phyloP scores from a whole-genome alignment of 768 basidiomycete genomes.

The Pilatotrama ljubarskyi region DNA sequence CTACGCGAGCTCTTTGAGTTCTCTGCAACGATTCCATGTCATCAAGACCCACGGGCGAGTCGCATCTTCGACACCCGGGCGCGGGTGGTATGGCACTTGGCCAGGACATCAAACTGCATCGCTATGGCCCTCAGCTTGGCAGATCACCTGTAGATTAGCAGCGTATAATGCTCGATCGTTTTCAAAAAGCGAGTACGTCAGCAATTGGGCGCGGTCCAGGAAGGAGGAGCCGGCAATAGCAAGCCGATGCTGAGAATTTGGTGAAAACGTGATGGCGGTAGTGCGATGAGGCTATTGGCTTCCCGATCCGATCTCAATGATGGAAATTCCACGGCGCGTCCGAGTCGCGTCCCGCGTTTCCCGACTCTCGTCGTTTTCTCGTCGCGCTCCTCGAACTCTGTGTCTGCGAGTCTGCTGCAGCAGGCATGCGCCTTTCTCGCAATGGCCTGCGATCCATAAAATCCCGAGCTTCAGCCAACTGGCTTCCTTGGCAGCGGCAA shows the following conservation, averaged over 20 bases:
- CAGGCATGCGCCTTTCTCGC: slow-evolving; percentile 16
- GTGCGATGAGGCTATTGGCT: slow-evolving; percentile 21
- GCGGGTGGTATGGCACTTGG: slow-evolving; percentile 76
- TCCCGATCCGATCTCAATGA: slow-evolving; percentile 22
- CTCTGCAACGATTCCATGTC: slow-evolving; percentile 3
- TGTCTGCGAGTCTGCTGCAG: no score
- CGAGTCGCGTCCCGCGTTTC: neutral
- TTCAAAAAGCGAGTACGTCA: neutral
- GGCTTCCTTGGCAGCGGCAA: slow-evolving; percentile 1
- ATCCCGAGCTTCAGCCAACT: neutral
- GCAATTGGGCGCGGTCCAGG: neutral
- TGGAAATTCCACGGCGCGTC: slow-evolving; percentile 3
- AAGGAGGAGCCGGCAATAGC: neutral
- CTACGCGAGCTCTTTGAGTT: slow-evolving; percentile 36
- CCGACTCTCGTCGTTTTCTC: neutral
- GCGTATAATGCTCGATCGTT: no score
- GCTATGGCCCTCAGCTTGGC: slow-evolving; percentile 8
- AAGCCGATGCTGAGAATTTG: neutral
- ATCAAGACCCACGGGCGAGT: slow-evolving; percentile 61
- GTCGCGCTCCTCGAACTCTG: no score
- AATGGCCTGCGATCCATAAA: slow-evolving; percentile 4
- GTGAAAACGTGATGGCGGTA: slow-evolving; percentile 16
- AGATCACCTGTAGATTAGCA: neutral
- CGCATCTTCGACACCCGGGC: slow-evolving; percentile 87
- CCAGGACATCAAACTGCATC: slow-evolving; percentile 85